phyloP scores from a whole-genome alignment of 2,329 filamentous ascomycete species.

The Scytalidium lignicola region DNA sequence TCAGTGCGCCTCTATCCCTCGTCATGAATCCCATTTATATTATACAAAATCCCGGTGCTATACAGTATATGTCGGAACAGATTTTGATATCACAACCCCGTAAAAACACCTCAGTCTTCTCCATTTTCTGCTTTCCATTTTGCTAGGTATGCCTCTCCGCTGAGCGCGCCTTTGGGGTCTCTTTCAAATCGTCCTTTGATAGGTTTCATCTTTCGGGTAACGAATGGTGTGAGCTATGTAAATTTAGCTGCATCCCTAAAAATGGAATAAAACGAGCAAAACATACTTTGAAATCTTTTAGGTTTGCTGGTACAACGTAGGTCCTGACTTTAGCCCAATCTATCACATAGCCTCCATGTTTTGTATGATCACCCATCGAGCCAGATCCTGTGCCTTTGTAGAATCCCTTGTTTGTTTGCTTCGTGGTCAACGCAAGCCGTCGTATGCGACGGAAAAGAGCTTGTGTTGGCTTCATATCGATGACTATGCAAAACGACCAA shows the following conservation, averaged over 20 bases:
- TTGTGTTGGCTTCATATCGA: conserved; percentile 62
- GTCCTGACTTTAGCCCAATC: conserved; percentile 87
- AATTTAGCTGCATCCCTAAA: conserved; percentile 11
- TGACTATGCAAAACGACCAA: not conserved
- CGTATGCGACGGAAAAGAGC: conserved; percentile 63
- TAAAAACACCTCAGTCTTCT: conserved; percentile 23
- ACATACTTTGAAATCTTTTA: conserved; percentile 68
- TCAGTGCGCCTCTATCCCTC: not conserved
- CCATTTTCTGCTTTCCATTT: conserved; percentile 67
- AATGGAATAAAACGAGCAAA: not conserved
- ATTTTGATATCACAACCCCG: not conserved
- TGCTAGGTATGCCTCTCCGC: conserved; percentile 56
- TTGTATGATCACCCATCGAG: conserved; percentile 79
- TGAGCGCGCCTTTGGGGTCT: conserved; percentile 52
- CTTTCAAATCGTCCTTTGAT: conserved; percentile 46
- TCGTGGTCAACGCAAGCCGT: conserved; percentile 81
- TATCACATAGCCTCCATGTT: conserved; percentile 76
- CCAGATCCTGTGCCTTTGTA: conserved; percentile 96
- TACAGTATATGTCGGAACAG: not conserved
- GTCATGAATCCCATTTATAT: not conserved
- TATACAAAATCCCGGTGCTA: not conserved
- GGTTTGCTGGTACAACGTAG: conserved; percentile 69
- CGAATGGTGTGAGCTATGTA: conserved; percentile 71
- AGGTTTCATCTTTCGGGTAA: conserved; percentile 54
- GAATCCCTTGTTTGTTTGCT: conserved; percentile 87